Base-by-base conservation (phyloP, 495 filamentous ascomycete species). In the Oidiodendron maius region DNA sequence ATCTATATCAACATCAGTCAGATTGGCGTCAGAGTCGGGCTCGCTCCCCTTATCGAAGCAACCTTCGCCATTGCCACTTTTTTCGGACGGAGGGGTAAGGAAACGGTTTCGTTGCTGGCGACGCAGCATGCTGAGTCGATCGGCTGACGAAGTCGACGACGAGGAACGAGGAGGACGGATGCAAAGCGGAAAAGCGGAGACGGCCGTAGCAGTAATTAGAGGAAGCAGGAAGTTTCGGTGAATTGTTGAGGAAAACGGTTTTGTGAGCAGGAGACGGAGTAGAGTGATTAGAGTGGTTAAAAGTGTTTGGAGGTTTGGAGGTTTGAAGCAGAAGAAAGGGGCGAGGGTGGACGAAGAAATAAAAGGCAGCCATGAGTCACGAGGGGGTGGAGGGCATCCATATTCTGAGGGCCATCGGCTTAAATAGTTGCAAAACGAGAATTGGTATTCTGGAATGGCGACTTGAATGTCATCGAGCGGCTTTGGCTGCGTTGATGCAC, bases 401-500 rank as follows among this genome's bases (percentile, higher is more conserved):
- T 49, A 40, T 49, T 49, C 22, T 49, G 23, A 20, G 40, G 35
- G 35, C 37, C 36, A 28, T 41, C 22, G n/a, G n/a, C n/a, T n/a
- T 40, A 4, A 40, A 57, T 22, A 52, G 63, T 30, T 50, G 47
- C n/a, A 5, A 41, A 55, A 55, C 39, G 47, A 51, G 52, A 22
- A 55, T 45, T 4, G 40, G 46, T 39, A 21, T 41, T 26, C 41
- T n/a, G n/a, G n/a, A n/a, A n/a, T n/a, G n/a, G n/a, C n/a, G n/a
- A n/a, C n/a, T n/a, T n/a, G n/a, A n/a, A n/a, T n/a, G n/a, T n/a
- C n/a, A n/a, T n/a, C n/a, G n/a, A n/a, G n/a, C n/a, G n/a, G n/a
- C n/a, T n/a, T n/a, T n/a, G n/a, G n/a, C n/a, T n/a, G n/a, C n/a
- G n/a, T n/a, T n/a, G n/a, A n/a, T n/a, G n/a, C n/a, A n/a, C n/a